Evolutionary conservation across 2,329 filamentous ascomycete genomes (phyloP).

Genomic region (Sphaerulina populicola): DNA sequence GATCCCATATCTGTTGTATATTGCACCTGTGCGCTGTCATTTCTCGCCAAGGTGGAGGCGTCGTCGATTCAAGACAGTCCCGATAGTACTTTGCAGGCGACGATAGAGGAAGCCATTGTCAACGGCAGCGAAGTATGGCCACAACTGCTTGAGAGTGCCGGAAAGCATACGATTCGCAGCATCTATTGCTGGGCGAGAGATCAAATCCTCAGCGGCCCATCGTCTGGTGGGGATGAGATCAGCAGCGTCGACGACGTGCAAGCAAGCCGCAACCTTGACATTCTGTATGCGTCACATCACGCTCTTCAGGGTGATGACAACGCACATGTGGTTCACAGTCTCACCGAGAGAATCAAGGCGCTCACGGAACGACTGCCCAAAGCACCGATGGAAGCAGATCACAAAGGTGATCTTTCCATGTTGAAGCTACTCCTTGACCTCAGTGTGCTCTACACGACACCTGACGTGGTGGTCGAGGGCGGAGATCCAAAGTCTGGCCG

Average conservation of each 20-base stretch:
- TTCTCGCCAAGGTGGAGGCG: conserved; percentile 8
- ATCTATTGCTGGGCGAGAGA: conserved; percentile 29
- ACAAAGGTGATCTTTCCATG: conserved; percentile 4
- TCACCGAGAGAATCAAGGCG: conserved; percentile 25
- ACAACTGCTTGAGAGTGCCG: conserved; percentile 36
- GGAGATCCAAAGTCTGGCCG: conserved; percentile 26
- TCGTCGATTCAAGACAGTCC: conserved; percentile 3
- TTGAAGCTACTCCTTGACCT: conserved; percentile 35
- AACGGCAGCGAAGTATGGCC: conserved; percentile 38
- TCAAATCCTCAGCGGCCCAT: conserved; percentile 27
- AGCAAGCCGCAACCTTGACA: conserved; percentile 21
- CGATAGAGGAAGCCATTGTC: conserved; percentile 36
- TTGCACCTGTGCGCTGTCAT: conserved; percentile 15
- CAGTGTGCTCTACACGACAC: conserved; percentile 31
- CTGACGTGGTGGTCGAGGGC: conserved; percentile 23
- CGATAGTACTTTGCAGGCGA: conserved; percentile 19
- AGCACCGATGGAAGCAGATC: conserved; percentile 1
- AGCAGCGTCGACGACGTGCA: background rate
- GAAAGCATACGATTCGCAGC: conserved; percentile 21
- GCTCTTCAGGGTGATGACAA: conserved; percentile 16
- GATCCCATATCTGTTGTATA: conserved; percentile 22
- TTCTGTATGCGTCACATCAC: conserved; percentile 25
- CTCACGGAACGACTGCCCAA: conserved; percentile 15
- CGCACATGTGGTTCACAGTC: conserved; percentile 11
- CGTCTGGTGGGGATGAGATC: background rate